Conservation (phyloP, 1,284 basidiomycete species). For the Tilletia walkeri region DNA sequence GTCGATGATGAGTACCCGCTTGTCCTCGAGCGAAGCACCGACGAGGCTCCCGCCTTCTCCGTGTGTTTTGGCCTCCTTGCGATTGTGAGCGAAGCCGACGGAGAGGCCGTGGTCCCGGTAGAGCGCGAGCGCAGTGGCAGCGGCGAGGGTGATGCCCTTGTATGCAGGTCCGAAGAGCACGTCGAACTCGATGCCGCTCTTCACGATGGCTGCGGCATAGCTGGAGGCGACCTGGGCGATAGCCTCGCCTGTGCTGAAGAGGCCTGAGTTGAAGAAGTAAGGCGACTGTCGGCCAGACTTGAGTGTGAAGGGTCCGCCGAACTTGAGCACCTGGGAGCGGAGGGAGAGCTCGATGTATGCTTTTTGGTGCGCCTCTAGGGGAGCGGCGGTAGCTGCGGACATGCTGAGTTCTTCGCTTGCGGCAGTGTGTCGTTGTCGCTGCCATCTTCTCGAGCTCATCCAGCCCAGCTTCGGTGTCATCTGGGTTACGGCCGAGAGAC, state of each 20-base stretch:
- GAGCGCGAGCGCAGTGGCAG: conserved; percentile 78
- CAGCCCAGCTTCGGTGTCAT: too few species aligned
- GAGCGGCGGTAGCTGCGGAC: neutral
- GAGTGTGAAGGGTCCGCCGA: conserved; percentile 50
- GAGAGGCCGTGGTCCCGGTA: conserved; percentile 64
- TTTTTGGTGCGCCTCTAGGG: conserved; percentile 44
- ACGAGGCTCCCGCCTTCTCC: conserved; percentile 95
- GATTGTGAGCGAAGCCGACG: conserved; percentile 84
- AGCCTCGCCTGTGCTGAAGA: conserved; percentile 75
- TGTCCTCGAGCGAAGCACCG: conserved; percentile 74
- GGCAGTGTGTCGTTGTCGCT: too few species aligned
- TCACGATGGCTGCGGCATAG: conserved; percentile 75
- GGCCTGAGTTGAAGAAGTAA: conserved; percentile 94
- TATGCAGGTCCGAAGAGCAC: conserved; percentile 96
- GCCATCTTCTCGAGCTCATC: too few species aligned
- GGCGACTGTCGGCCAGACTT: conserved; percentile 92
- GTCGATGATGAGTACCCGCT: conserved; percentile 78
- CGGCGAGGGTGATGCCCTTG: conserved; percentile 93
- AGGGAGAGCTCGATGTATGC: conserved; percentile 51
- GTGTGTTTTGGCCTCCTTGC: conserved; percentile 93
- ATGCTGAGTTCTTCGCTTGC: too few species aligned
- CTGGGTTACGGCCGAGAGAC: too few species aligned
- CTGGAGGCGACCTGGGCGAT: conserved; percentile 78
- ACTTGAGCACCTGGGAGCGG: conserved; percentile 45
- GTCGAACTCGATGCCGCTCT: conserved; percentile 65